Percentiles rank a stretch among this genome's conserved stretches.
These are phyloP conservation scores for Hyparrhenia diplandra DNA, from an alignment of 176 grass and related monocot species.

Conservation along the genomic window DNA sequence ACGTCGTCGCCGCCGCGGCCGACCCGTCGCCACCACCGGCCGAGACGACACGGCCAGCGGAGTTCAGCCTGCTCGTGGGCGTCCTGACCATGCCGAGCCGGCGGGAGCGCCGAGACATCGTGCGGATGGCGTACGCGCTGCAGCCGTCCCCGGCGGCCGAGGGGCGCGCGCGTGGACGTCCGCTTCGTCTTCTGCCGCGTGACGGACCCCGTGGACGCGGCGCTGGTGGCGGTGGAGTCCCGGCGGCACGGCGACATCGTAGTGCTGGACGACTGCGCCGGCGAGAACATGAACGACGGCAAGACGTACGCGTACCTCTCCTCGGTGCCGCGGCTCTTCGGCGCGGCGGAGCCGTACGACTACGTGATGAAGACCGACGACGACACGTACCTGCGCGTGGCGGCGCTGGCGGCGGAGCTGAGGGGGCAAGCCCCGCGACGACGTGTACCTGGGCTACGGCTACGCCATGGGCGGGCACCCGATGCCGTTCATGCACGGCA, in stretches of 20 bases:
- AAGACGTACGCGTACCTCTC: conserved; percentile 80
- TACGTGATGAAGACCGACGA: conserved; percentile 79
- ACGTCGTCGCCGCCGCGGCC: background rate
- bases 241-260: conserved; percentile 48
- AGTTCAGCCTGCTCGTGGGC: conserved; percentile 62
- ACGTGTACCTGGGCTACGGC: conserved; percentile 67
- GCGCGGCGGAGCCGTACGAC: conserved; percentile 34
- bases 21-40: background rate
- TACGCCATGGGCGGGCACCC: conserved; percentile 44
- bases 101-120: conserved; percentile 57
- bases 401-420: conserved; percentile 33
- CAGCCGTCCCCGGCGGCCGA: conserved; percentile 2
- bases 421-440: conserved; percentile 27
- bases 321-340: conserved; percentile 20
- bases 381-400: conserved; percentile 58
- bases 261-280: conserved; percentile 43
- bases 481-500: conserved; percentile 75
- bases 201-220: conserved; percentile 41
- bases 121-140: conserved; percentile 65
- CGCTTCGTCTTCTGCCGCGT: conserved; percentile 75
- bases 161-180: conserved; percentile 46
- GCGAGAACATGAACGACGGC: conserved; percentile 76
- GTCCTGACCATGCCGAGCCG: conserved; percentile 44
- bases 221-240: conserved; percentile 48
- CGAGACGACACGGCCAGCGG: background rate